Evolutionary conservation across 495 filamentous ascomycete genomes (phyloP).

Genomic region (Pseudevernia furfuracea): DNA sequence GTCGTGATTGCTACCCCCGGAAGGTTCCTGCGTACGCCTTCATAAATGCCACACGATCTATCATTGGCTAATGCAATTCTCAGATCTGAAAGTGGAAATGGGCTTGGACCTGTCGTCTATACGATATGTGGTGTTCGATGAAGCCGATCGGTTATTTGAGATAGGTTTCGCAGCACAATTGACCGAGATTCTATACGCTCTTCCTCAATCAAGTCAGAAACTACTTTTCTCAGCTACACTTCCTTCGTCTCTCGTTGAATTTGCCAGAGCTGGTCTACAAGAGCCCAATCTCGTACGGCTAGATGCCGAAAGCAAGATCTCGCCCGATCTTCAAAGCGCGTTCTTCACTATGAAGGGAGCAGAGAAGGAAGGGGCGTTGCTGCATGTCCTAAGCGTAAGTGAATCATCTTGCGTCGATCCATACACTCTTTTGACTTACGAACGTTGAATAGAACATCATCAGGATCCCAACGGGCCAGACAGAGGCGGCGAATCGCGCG

Average conservation of each 20-base stretch:
- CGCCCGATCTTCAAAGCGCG: constrained; percentile 82
- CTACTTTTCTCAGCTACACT: constrained; percentile 91
- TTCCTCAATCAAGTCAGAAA: constrained; percentile 79
- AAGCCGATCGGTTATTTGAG: constrained; percentile 93
- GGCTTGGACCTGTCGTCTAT: constrained; percentile 75
- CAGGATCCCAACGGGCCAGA: constrained; percentile 76
- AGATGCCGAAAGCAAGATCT: constrained; percentile 91
- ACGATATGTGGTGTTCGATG: constrained; percentile 90
- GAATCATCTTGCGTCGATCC: background rate
- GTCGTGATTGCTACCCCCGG: constrained; percentile 95
- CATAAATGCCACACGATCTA: no score
- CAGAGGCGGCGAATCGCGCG: constrained; percentile 41
- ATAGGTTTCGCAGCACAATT: constrained; percentile 95
- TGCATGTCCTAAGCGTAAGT: constrained; percentile 67
- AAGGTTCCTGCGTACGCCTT: constrained; percentile 70
- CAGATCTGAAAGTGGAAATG: constrained; percentile 88
- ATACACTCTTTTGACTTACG: background rate
- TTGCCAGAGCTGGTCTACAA: constrained; percentile 84
- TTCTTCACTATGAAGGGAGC: constrained; percentile 88
- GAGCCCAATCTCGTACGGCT: constrained; percentile 82
- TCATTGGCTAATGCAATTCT: no score
- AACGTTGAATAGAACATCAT: constrained; percentile 51
- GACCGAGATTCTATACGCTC: constrained; percentile 81
- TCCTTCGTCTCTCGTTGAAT: constrained; percentile 88
- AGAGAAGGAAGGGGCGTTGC: constrained; percentile 86